phyloP scores from a whole-genome alignment of 2,329 filamentous ascomycete species.

The Scedosporium boydii region DNA sequence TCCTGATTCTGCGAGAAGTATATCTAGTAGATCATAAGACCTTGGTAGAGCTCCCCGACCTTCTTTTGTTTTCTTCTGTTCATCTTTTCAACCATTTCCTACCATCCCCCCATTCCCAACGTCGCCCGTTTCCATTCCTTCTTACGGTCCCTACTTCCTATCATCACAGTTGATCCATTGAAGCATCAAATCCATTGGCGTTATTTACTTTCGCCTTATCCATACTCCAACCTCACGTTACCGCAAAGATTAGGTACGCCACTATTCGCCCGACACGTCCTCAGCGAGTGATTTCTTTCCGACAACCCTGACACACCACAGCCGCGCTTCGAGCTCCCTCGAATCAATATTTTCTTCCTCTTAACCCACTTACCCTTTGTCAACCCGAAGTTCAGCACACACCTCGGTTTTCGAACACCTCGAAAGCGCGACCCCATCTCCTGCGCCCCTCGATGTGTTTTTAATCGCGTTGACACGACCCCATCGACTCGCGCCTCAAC shows the following conservation, averaged over 20 bases:
- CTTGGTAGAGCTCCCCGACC: not conserved
- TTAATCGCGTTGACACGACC: not conserved
- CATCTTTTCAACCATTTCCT: not conserved
- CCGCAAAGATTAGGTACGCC: no score
- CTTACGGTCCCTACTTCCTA: not conserved
- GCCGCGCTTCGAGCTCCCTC: no score
- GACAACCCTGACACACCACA: no score
- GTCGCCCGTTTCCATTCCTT: not conserved
- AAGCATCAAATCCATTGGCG: no score
- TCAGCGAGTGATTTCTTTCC: no score
- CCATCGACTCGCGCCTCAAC: not conserved
- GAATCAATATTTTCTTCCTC: not conserved
- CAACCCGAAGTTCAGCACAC: not conserved
- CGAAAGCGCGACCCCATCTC: not conserved
- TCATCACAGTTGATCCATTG: not conserved
- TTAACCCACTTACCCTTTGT: not conserved
- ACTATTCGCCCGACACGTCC: no score
- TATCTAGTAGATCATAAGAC: not conserved
- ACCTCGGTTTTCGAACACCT: not conserved
- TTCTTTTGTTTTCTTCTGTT: not conserved
- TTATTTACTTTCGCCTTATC: no score
- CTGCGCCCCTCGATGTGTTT: not conserved
- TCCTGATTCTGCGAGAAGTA: not conserved
- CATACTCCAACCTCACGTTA: no score
- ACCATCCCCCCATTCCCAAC: not conserved